Evolutionary conservation across 306 rosid species (phyloP), one percentile per base, ranked within the genome.

Genomic region (Ceratonia siliqua): DNA sequence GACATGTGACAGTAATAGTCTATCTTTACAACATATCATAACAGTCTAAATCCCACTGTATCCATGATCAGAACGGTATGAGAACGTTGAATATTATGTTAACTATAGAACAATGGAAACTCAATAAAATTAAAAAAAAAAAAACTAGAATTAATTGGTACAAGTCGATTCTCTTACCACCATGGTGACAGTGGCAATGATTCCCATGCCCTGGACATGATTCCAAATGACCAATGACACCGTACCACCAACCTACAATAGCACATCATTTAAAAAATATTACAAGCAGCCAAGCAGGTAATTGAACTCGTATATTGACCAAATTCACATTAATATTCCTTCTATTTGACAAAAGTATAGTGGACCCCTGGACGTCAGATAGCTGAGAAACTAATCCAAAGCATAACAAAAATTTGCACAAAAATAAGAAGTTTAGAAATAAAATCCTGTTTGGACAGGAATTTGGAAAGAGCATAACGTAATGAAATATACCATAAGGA

Each of bases 231-330:
- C 89, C 95, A 78, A 94, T 75, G 36, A 85, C 86, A 39, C 97
- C 92, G 63, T 90, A 92, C 99, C 99, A 94, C 99, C 99, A 94
- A 21, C 99, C 99, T 94, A 76, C 46, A 79, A 57, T 12, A 43
- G 38, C 35, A 53, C 58, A 74, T 41, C 50, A 41, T 46, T 11
- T 1, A 25, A 55, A 81, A 43, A 58, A 18, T 33, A 77, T 45
- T 49, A 18, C 30, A 70, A 18, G 30, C 30, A 79, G 36, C n/a
- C 30, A 70, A 18, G 30, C 30, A 79, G 36, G 32, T 59, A 49
- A 41, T 28, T 42, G 49, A 70, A 63, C 28, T n/a, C n/a, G 73
- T 55, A 54, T 36, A 13, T 50, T 56, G 35, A 71, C 57, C 62
- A 75, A 62, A 61, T 25, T 43, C 5, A 46, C 22, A 24, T 63